Evolutionary conservation across 108 stramenopile genomes (phyloP).

Genomic region (Aurantiochytrium sp.): DNA sequence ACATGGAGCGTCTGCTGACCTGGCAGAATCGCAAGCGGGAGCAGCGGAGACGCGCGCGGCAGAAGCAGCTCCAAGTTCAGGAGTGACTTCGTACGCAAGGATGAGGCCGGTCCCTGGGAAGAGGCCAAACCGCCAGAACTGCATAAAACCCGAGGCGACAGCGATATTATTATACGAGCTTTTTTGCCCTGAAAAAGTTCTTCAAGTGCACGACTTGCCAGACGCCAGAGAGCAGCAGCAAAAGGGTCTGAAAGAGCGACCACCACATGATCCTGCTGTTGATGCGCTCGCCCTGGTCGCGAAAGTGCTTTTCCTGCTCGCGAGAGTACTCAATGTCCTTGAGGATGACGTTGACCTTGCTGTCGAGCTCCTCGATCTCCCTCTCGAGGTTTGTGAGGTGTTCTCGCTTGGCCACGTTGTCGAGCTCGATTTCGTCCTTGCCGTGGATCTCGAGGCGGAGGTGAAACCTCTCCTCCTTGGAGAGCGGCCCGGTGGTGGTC

Average conservation of each 20-base stretch:
- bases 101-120: too few relatives aligned
- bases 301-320: conserved; percentile 9
- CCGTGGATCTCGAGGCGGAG: conserved; percentile 16
- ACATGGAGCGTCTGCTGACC: not conserved
- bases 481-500: not conserved
- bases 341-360: conserved; percentile 32
- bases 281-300: conserved; percentile 26
- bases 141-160: too few relatives aligned
- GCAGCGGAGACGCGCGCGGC: not conserved
- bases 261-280: conserved; percentile 38
- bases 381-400: conserved; percentile 32
- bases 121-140: too few relatives aligned
- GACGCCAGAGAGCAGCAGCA: not conserved
- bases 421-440: not conserved
- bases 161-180: not conserved
- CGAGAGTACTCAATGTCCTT: not conserved
- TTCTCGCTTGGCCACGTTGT: conserved; percentile 30
- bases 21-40: conserved; percentile 3
- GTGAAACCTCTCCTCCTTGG: not conserved
- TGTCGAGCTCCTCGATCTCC: conserved; percentile 29
- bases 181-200: conserved; percentile 24
- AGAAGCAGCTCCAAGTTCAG: not conserved
- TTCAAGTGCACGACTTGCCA: conserved; percentile 36
- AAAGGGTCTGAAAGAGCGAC: conserved; percentile 21
- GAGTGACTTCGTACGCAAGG: too few relatives aligned